phyloP scores from a whole-genome alignment of 495 filamentous ascomycete genomes.

The Pyrenula aspistea region DNA sequence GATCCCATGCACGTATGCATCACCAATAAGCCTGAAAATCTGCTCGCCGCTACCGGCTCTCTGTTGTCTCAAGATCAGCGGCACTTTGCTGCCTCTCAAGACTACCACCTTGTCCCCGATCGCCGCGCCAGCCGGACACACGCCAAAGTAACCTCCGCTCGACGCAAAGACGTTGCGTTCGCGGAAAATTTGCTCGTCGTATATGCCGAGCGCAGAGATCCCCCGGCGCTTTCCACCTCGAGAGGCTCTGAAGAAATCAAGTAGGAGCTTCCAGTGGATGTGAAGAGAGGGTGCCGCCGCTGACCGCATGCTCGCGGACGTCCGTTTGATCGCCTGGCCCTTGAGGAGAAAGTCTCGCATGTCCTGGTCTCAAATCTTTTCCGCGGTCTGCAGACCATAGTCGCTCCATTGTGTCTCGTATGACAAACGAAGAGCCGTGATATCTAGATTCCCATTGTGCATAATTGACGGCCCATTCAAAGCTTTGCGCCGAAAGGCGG shows the following conservation, averaged over 20 bases:
- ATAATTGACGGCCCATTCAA: not conserved
- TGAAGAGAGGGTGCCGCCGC: not conserved
- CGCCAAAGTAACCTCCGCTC: not conserved
- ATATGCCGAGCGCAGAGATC: not conserved
- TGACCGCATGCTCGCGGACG: not conserved
- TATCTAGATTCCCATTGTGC: not conserved
- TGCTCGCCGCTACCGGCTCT: not conserved
- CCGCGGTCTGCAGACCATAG: not conserved
- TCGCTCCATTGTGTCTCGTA: not conserved
- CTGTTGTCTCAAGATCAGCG: conserved; percentile 5
- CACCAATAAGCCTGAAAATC: conserved; percentile 3
- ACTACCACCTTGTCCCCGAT: conserved; percentile 6
- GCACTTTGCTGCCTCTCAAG: conserved; percentile 1
- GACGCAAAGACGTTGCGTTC: not conserved
- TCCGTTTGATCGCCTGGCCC: not conserved
- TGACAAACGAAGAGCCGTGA: not conserved
- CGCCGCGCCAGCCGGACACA: not conserved
- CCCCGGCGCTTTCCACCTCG: not conserved
- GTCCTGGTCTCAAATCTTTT: not conserved
- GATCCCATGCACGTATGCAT: conserved; percentile 9
- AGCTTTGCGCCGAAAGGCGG: not conserved
- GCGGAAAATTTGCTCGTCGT: not conserved
- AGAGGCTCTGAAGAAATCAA: not conserved
- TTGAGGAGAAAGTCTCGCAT: not conserved
- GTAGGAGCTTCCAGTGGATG: not conserved